phyloP scores from a whole-genome alignment of 768 basidiomycete genomes.

The Lactarius sp. region DNA sequence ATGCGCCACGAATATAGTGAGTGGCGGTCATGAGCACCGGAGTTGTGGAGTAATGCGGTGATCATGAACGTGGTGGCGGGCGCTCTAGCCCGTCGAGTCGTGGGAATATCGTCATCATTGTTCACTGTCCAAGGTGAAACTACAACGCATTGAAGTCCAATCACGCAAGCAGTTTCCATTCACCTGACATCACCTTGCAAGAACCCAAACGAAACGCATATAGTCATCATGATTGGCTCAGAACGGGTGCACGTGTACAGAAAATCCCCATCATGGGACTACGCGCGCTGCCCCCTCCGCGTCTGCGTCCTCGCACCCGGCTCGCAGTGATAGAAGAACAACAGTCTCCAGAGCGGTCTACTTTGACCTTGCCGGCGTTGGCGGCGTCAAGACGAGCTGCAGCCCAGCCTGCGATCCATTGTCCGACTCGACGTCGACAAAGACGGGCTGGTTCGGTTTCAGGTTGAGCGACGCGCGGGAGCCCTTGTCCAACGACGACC shows the following conservation, averaged over 20 bases:
- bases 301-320: too few species aligned
- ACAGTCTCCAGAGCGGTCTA: too few species aligned
- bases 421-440: constrained; percentile 18
- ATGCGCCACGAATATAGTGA: background rate
- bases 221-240: background rate
- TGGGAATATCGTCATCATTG: too few species aligned
- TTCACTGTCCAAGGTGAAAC: too few species aligned
- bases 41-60: background rate
- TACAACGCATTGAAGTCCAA: too few species aligned
- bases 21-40: background rate
- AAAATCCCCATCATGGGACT: background rate
- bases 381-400: constrained; percentile 23
- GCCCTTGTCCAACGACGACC: background rate
- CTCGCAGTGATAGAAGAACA: too few species aligned
- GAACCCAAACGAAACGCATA: background rate
- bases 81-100: background rate
- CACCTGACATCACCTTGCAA: too few species aligned
- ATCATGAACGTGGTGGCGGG: background rate
- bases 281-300: too few species aligned
- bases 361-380: constrained; percentile 12
- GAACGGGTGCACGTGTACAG: background rate
- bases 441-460: constrained; percentile 21
- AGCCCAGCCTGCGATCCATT: constrained; percentile 10
- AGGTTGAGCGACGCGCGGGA: constrained; percentile 16
- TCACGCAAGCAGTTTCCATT: too few species aligned